Base-by-base conservation (phyloP, 1,284 basidiomycete species). In the Ceratobasidium sp. region DNA sequence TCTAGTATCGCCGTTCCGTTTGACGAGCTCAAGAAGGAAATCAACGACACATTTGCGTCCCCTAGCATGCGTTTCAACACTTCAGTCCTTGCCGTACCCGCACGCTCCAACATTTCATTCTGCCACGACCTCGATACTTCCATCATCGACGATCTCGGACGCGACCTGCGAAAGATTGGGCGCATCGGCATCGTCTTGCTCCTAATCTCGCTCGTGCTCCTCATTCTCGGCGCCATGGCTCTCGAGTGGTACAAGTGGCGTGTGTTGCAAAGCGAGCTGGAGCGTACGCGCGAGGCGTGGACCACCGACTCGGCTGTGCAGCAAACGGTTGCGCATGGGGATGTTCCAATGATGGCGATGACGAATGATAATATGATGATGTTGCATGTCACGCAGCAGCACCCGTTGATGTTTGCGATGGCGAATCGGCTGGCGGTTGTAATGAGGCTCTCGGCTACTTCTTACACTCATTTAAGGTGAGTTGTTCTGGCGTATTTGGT, bases 201-300 rank as follows among this genome's bases (percentile, higher is more conserved):
- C 72, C 82, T 90, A 60, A 77, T 86, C 61, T 79, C 88, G 51
- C 87, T 87, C 8, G 77, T 92, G 48, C 74, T 92, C 61, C 84
- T 93, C 63, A 81, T 91, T 63, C 87, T 82, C 3, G 84, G 86
- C 61, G 86, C 91, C 78, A 90, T 86, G 76, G 78, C 86, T 11
- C 78, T 92, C 64, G 89, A 91, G 75, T 92, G 91, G 91, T 92
- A 87, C 84, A 91, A 90, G 77, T 92, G 91, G 91, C 83, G 85
- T 38, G 86, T 82, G 78, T 83, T 91, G 78, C 86, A 86, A 79
- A 77, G 76, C 7, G 88, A 92, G 76, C 81, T 94, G 72, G 83
- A 85, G 76, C 84, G 84, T 74, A 92, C 88, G 7, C 89, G 92
- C 53, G 83, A 88, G 74, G 89, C 89, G 1, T 92, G 92, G 91